Evolutionary conservation across 805 yeast species (phyloP).

Genomic region (Candida montana): DNA sequence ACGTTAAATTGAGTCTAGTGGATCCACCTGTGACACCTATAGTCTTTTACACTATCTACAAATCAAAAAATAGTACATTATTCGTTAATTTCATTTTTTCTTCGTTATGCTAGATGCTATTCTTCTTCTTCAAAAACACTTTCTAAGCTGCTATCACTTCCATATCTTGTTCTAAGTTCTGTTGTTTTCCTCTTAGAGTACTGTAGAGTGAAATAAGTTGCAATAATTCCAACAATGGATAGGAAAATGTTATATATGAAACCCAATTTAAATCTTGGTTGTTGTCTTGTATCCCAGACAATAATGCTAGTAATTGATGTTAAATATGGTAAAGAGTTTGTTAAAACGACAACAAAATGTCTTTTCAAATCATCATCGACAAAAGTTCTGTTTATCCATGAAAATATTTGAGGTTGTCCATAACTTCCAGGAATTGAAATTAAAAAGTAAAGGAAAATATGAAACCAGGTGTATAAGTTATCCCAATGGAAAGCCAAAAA

Average conservation of each 20-base stretch:
- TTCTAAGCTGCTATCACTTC: slow-evolving; percentile 6
- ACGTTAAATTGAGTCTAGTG: too few relatives aligned
- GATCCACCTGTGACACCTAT: too few relatives aligned
- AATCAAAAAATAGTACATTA: too few relatives aligned
- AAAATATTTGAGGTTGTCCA: slow-evolving; percentile 50
- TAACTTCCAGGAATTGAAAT: slow-evolving; percentile 43
- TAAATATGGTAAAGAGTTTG: slow-evolving; percentile 36
- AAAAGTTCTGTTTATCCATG: slow-evolving; percentile 47
- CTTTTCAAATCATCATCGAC: slow-evolving; percentile 17
- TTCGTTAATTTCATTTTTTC: not conserved
- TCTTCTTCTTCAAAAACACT: not conserved
- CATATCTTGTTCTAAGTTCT: not conserved
- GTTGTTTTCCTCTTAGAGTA: slow-evolving; percentile 1
- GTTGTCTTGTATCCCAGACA: slow-evolving; percentile 32
- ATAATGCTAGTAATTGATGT: slow-evolving; percentile 33
- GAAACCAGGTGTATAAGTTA: slow-evolving; percentile 37
- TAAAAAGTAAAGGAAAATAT: slow-evolving; percentile 43
- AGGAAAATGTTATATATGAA: slow-evolving; percentile 30
- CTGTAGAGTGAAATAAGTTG: slow-evolving; percentile 2
- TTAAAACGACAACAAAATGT: slow-evolving; percentile 30
- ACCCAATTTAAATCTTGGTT: slow-evolving; percentile 32
- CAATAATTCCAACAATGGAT: slow-evolving; percentile 3
- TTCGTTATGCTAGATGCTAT: not conserved
- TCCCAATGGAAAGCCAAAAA: slow-evolving; percentile 37
- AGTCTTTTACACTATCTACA: too few relatives aligned